A percentile compares a stretch with the other conserved stretches of the same genome.
phyloP scores from a whole-genome alignment of 1,284 basidiomycete genomes.

The Ganoderma leucocontextum region DNA sequence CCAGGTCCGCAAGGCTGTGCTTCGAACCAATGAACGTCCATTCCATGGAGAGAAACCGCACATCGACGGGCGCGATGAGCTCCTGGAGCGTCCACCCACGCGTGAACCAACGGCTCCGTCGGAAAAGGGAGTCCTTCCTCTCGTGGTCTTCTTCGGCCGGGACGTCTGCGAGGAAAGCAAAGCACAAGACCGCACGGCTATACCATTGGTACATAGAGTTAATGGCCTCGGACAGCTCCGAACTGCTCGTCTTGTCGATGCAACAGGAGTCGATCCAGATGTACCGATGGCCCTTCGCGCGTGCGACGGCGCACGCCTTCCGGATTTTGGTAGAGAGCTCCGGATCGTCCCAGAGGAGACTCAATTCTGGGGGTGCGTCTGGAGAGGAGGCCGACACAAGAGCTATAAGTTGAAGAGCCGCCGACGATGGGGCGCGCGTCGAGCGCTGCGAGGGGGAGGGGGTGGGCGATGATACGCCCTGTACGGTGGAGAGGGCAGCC shows the following conservation, averaged over 20 bases:
- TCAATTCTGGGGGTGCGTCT: too few species aligned
- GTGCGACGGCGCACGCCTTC: too few species aligned
- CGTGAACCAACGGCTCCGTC: constrained; percentile 10
- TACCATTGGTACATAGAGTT: constrained; percentile 12
- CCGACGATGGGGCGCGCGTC: too few species aligned
- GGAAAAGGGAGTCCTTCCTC: background rate
- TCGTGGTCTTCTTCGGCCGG: background rate
- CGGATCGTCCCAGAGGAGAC: too few species aligned
- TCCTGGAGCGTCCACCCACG: constrained; percentile 20
- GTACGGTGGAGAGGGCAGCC: too few species aligned
- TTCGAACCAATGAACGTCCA: constrained; percentile 15
- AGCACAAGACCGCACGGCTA: background rate
- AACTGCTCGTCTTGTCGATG: constrained; percentile 20
- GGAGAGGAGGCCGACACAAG: too few species aligned
- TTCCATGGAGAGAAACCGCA: constrained; percentile 10
- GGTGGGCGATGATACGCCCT: too few species aligned
- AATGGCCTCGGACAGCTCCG: constrained; percentile 23
- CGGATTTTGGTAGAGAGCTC: too few species aligned
- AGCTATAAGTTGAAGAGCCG: too few species aligned
- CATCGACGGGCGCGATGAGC: constrained; percentile 13
- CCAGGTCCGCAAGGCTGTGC: background rate
- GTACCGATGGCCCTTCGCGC: background rate
- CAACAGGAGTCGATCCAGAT: constrained; percentile 24
- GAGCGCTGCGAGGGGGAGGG: too few species aligned
- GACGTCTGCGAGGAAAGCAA: background rate